phyloP scores from a whole-genome alignment of 306 rosid species.

The Glycyrrhiza uralensis region DNA sequence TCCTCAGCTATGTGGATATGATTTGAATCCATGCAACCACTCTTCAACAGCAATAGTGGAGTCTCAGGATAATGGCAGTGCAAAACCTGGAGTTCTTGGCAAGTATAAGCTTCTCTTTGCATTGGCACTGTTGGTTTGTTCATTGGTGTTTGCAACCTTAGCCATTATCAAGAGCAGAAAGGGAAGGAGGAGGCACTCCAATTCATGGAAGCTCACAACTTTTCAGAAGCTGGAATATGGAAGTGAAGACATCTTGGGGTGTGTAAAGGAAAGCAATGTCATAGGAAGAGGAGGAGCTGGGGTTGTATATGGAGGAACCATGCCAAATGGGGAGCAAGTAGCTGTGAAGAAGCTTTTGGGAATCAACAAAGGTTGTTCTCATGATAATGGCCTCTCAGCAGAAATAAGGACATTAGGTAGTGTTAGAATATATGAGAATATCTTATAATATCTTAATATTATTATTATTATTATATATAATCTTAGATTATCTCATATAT shows the following conservation, averaged over 20 bases:
- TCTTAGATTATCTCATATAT: too few species aligned
- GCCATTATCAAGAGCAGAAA: slow-evolving; percentile 67
- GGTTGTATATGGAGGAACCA: slow-evolving; percentile 70
- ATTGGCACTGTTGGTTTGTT: slow-evolving; percentile 62
- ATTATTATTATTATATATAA: too few species aligned
- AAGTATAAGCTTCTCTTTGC: slow-evolving; percentile 75
- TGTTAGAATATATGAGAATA: too few species aligned
- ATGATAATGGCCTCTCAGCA: slow-evolving; percentile 82
- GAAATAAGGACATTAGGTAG: slow-evolving; percentile 82
- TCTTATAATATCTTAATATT: too few species aligned
- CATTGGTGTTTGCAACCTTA: slow-evolving; percentile 59
- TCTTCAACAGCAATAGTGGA: slow-evolving; percentile 31
- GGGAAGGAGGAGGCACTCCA: slow-evolving; percentile 39
- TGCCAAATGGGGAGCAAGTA: slow-evolving; percentile 76
- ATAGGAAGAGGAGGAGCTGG: slow-evolving; percentile 97
- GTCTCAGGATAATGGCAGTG: slow-evolving; percentile 19
- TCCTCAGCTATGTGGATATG: slow-evolving; percentile 72
- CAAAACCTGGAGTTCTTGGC: slow-evolving; percentile 42
- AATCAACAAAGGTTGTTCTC: slow-evolving; percentile 72
- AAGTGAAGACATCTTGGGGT: slow-evolving; percentile 66
- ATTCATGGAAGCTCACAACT: slow-evolving; percentile 76
- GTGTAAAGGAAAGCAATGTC: slow-evolving; percentile 71
- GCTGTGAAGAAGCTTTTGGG: slow-evolving; percentile 82
- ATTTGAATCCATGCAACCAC: slow-evolving; percentile 47
- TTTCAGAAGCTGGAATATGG: slow-evolving; percentile 77